Evolutionary conservation across 2,329 filamentous ascomycete genomes (phyloP).

Genomic region (Colletotrichum higginsianum): DNA sequence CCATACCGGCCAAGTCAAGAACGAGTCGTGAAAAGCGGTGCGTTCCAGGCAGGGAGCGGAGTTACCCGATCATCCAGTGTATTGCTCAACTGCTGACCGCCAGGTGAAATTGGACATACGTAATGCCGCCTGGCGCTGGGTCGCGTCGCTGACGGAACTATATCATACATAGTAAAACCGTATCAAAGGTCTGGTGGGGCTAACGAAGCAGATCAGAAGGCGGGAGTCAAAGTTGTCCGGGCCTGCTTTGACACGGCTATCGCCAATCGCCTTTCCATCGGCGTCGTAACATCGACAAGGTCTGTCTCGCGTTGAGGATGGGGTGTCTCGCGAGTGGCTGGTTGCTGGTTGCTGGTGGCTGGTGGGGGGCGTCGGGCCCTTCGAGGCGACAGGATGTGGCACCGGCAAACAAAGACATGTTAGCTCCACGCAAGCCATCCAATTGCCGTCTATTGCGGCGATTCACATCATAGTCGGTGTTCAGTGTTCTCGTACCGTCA

Average conservation of each 20-base stretch:
- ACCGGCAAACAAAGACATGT: slow-evolving; percentile 23
- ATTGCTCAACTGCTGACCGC: slow-evolving; percentile 27
- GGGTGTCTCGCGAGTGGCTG: slow-evolving; percentile 22
- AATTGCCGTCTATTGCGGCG: background rate
- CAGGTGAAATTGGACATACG: slow-evolving; percentile 33
- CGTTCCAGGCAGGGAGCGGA: slow-evolving; percentile 29
- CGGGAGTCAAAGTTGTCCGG: slow-evolving; percentile 1
- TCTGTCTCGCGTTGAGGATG: background rate
- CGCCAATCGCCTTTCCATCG: background rate
- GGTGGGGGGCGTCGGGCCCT: background rate
- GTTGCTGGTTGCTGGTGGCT: background rate
- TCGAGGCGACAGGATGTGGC: slow-evolving; percentile 22
- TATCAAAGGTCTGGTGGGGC: background rate
- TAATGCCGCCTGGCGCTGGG: slow-evolving; percentile 28
- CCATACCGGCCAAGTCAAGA: slow-evolving; percentile 22
- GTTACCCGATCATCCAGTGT: background rate
- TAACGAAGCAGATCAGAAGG: background rate
- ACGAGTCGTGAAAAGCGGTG: slow-evolving; percentile 30
- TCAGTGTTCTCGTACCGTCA: slow-evolving; percentile 18
- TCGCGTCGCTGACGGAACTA: slow-evolving; percentile 28
- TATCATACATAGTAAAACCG: slow-evolving; percentile 11
- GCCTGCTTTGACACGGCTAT: slow-evolving; percentile 11
- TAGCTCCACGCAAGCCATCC: background rate
- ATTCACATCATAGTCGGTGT: slow-evolving; percentile 2
- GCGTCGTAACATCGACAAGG: background rate